Evolutionary conservation across 2,329 filamentous ascomycete species (phyloP).

Genomic region (Madurella fahalii): DNA sequence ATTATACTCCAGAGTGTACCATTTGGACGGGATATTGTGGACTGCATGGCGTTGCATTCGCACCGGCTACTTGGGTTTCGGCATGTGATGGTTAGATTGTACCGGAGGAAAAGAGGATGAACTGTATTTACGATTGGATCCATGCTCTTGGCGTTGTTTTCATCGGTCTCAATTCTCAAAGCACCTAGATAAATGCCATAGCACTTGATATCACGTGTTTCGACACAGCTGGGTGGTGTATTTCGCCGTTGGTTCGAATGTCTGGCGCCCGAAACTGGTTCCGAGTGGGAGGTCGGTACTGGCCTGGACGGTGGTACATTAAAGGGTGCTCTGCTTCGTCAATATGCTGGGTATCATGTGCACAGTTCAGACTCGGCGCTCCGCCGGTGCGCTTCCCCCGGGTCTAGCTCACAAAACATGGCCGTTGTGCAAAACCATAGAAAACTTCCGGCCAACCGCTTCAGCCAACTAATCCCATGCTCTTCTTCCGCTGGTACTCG

Average conservation of each 20-base stretch:
- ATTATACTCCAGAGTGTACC: not conserved
- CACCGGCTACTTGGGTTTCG: not conserved
- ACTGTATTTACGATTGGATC: constrained; percentile 10
- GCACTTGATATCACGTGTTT: not conserved
- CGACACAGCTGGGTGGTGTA: no score
- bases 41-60: constrained; percentile 4
- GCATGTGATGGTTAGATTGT: constrained; percentile 1
- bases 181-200: not conserved
- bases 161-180: not conserved
- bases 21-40: not conserved
- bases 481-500: constrained; percentile 27
- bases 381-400: not conserved
- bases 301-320: not conserved
- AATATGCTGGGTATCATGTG: constrained; percentile 16
- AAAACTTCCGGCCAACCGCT: not conserved
- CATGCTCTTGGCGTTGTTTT: constrained; percentile 8
- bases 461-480: constrained; percentile 18
- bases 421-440: not conserved
- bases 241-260: no score
- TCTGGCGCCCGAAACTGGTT: no score
- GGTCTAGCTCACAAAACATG: not conserved
- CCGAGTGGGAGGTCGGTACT: no score
- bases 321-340: not conserved
- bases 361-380: not conserved
- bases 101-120: not conserved